These are phyloP conservation scores for Solanum sparsipilum DNA, from an alignment of 257 asterid genomes.

Conservation along the genomic window DNA sequence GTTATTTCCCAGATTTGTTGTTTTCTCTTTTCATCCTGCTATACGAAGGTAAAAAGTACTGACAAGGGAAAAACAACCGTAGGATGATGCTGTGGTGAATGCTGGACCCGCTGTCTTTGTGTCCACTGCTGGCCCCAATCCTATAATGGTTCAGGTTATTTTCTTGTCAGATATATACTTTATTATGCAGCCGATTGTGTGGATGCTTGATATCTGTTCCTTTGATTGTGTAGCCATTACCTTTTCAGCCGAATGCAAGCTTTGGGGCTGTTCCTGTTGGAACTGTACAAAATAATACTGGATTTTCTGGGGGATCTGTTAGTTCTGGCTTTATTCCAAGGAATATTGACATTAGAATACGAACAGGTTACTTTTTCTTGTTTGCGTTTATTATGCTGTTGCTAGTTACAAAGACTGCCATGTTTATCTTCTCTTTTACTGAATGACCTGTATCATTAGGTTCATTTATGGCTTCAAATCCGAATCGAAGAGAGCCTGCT, in stretches of 20 bases:
- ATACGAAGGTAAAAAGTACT: neutral
- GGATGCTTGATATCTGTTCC: slow-evolving; percentile 1
- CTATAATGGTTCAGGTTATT: slow-evolving; percentile 97
- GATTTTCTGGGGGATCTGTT: slow-evolving; percentile 43
- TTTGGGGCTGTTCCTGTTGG: slow-evolving; percentile 57
- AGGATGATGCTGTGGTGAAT: slow-evolving; percentile 91
- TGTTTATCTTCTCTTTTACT: neutral
- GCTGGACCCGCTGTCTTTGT: slow-evolving; percentile 92
- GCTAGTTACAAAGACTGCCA: neutral
- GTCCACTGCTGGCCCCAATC: slow-evolving; percentile 82
- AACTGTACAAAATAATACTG: slow-evolving; percentile 45
- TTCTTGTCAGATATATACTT: neutral
- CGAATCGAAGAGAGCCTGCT: slow-evolving; percentile 48
- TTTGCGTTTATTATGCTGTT: neutral
- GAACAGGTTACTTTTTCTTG: slow-evolving; percentile 51
- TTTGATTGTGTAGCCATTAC: slow-evolving; percentile 50
- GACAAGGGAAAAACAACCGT: slow-evolving; percentile 3
- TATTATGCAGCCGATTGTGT: neutral
- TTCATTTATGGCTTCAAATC: slow-evolving; percentile 33
- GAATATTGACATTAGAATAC: slow-evolving; percentile 90
- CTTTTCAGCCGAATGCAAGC: slow-evolving; percentile 69
- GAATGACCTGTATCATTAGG: slow-evolving; percentile 25
- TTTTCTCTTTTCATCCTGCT: neutral
- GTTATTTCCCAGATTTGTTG: neutral
- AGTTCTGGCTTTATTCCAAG: slow-evolving; percentile 65